Percentiles rank a stretch among this genome's conserved stretches.
Evolutionary conservation across 2,329 filamentous ascomycete genomes (phyloP).

Genomic region (Cordyceps pruinosa): DNA sequence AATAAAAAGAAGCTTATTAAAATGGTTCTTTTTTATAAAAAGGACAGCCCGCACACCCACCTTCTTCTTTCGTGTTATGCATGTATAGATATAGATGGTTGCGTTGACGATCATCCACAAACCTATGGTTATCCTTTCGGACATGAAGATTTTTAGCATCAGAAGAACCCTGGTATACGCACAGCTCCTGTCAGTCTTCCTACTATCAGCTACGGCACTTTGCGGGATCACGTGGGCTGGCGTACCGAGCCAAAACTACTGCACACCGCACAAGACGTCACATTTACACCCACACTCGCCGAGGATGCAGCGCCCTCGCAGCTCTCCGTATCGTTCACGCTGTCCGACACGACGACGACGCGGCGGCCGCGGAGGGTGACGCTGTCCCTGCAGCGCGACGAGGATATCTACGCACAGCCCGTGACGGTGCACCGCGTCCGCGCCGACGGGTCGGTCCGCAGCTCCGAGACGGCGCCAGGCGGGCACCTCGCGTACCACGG

Average conservation of each 20-base stretch:
- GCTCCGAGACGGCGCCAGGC: constrained; percentile 8
- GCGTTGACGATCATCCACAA: neutral
- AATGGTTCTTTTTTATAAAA: neutral
- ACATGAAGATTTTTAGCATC: constrained; percentile 3
- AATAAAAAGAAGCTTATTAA: neutral
- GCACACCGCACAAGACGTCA: neutral
- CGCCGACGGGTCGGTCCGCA: constrained; percentile 9
- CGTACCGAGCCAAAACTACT: neutral
- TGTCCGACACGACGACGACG: neutral
- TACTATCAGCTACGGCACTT: neutral
- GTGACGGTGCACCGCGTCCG: constrained; percentile 8
- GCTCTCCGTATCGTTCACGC: constrained; percentile 5
- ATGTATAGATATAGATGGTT: neutral
- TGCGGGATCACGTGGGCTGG: too few relatives aligned
- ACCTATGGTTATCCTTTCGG: neutral
- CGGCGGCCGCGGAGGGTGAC: neutral
- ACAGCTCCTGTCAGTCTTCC: neutral
- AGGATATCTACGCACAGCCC: constrained; percentile 12
- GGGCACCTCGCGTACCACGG: constrained; percentile 13
- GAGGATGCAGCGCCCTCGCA: neutral
- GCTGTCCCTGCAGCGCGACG: constrained; percentile 10
- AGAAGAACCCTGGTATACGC: constrained; percentile 1
- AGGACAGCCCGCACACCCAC: neutral
- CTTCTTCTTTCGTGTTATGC: neutral
- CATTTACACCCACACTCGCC: neutral